Evolutionary conservation across 768 basidiomycete genomes (phyloP).

Genomic region (Leccinum sublutescens): DNA sequence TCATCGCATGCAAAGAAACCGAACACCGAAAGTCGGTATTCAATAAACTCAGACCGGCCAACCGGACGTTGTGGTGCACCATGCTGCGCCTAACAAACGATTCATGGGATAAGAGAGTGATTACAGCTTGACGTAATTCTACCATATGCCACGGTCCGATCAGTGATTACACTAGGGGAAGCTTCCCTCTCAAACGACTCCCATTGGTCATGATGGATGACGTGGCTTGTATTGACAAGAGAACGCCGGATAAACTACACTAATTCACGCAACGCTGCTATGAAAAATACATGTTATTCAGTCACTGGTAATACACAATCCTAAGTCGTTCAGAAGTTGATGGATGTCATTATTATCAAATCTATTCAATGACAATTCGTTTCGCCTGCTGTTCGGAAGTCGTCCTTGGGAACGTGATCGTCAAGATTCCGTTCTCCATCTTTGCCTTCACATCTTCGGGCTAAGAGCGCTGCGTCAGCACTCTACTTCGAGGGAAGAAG

Average conservation of each 20-base stretch:
- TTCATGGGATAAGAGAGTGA: no score
- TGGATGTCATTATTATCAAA: neutral
- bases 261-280: no score
- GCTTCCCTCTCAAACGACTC: neutral
- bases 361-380: conserved; percentile 33
- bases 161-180: neutral
- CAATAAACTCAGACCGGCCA: no score
- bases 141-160: neutral
- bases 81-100: no score
- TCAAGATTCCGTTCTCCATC: conserved; percentile 46
- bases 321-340: neutral
- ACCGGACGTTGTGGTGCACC: no score
- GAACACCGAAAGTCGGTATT: no score
- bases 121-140: no score
- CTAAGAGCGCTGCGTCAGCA: conserved; percentile 20
- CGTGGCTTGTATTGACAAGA: neutral
- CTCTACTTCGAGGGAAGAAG: neutral
- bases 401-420: conserved; percentile 46
- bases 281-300: no score
- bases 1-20: no score
- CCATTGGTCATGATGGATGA: neutral
- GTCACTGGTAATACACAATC: neutral
- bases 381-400: conserved; percentile 38
- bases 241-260: neutral
- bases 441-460: conserved; percentile 43